Evolutionary conservation across 257 asterid species (phyloP).

Genomic region (Nemophila menziesii): DNA sequence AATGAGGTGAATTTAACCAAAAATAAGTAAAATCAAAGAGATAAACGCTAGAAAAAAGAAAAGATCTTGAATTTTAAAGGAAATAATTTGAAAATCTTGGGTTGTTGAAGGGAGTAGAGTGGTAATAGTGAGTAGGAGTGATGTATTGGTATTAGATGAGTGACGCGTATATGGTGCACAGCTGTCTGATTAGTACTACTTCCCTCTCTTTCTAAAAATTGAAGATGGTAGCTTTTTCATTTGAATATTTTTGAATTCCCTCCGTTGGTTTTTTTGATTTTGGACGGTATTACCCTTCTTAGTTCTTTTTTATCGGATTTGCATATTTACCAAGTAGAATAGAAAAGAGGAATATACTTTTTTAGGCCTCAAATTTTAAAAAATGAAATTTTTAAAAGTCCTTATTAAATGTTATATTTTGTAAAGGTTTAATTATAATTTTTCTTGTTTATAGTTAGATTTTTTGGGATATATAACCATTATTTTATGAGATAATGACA

Average conservation of each 20-base stretch:
- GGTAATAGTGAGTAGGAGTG: neutral
- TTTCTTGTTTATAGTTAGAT: too few relatives aligned
- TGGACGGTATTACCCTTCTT: neutral
- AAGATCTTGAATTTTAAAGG: neutral
- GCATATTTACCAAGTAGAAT: too few relatives aligned
- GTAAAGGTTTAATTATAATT: too few relatives aligned
- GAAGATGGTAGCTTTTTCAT: slow-evolving; percentile 8
- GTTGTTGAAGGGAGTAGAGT: neutral
- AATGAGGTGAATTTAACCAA: neutral
- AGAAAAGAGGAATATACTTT: too few relatives aligned
- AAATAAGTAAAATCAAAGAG: neutral
- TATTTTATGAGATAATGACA: too few relatives aligned
- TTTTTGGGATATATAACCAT: too few relatives aligned
- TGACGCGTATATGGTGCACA: slow-evolving; percentile 3
- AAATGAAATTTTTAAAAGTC: too few relatives aligned
- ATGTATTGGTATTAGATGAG: neutral
- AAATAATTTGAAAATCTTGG: neutral
- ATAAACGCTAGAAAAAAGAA: neutral
- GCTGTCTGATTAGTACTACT: slow-evolving; percentile 15
- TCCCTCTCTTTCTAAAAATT: slow-evolving; percentile 7
- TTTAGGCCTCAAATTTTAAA: too few relatives aligned
- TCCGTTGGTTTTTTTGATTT: slow-evolving; percentile 20
- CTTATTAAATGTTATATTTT: too few relatives aligned
- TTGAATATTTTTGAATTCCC: slow-evolving; percentile 33
- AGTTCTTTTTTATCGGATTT: neutral